phyloP scores from a whole-genome alignment of 768 basidiomycete species.

The Paxillus involutus region DNA sequence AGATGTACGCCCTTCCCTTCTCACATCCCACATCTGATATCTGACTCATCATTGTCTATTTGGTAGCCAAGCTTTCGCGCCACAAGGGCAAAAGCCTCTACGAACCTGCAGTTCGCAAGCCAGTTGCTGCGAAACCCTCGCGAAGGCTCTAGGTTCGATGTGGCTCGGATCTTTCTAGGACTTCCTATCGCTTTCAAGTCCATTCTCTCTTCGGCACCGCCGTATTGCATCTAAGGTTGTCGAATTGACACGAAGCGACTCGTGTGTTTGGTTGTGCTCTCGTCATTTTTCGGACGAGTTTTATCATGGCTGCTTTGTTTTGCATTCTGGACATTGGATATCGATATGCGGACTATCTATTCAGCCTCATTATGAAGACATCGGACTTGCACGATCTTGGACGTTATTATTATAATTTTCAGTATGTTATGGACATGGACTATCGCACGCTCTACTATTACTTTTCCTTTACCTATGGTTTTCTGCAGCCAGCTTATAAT shows the following conservation, averaged over 20 bases:
- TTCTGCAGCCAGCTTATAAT: too few species aligned
- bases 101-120: neutral
- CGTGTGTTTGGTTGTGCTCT: neutral
- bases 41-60: too few species aligned
- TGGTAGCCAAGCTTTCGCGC: neutral
- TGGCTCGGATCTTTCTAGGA: neutral
- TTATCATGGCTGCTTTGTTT: neutral
- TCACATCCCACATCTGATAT: too few species aligned
- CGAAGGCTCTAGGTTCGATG: neutral
- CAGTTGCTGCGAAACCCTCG: neutral
- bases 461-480: too few species aligned
- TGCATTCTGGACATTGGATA: neutral
- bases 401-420: neutral
- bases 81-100: neutral
- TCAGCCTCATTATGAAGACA: neutral
- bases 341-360: neutral
- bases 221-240: neutral
- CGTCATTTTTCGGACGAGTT: neutral
- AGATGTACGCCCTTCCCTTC: too few species aligned
- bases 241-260: neutral
- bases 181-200: neutral
- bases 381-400: neutral
- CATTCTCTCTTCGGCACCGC: neutral
- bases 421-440: neutral
- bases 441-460: neutral